These are phyloP conservation scores for Naumovozyma baii DNA, from an alignment of 805 yeast species.

Conservation along the genomic window DNA sequence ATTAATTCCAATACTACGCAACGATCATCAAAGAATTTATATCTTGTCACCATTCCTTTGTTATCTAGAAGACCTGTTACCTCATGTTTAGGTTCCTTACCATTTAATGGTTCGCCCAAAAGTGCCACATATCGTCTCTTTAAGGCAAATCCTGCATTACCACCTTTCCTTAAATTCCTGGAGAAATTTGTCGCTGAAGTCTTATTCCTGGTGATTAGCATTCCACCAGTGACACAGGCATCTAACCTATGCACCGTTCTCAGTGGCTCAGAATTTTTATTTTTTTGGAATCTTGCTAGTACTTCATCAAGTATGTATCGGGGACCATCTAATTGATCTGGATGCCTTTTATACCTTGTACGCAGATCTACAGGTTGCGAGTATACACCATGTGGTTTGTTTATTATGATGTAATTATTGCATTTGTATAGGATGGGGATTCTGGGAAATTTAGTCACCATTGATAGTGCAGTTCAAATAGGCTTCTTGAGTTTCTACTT, in stretches of 20 bases:
- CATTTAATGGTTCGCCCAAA: constrained; percentile 4
- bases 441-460: neutral
- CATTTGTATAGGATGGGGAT: constrained; percentile 5
- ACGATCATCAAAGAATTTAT: constrained; percentile 11
- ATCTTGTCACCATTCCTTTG: constrained; percentile 14
- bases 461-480: too few species aligned
- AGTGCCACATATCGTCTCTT: constrained; percentile 32
- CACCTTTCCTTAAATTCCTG: constrained; percentile 28
- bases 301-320: constrained; percentile 17
- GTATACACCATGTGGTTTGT: constrained; percentile 31
- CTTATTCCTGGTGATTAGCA: constrained; percentile 30
- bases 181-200: constrained; percentile 28
- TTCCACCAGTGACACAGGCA: constrained; percentile 34
- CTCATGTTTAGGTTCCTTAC: too few species aligned
- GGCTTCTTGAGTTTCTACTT: too few species aligned
- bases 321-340: constrained; percentile 2
- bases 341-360: neutral
- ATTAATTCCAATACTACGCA: constrained; percentile 26
- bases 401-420: constrained; percentile 25
- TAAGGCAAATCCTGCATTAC: constrained; percentile 29
- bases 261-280: constrained; percentile 5
- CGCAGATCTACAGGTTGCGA: constrained; percentile 26
- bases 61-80: constrained; percentile 7
- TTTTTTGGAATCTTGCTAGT: too few species aligned
- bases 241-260: constrained; percentile 34